A percentile compares a stretch with the other conserved stretches of the same genome.
phyloP scores from a whole-genome alignment of 2,329 filamentous ascomycete species.

The Monilinia laxa region DNA sequence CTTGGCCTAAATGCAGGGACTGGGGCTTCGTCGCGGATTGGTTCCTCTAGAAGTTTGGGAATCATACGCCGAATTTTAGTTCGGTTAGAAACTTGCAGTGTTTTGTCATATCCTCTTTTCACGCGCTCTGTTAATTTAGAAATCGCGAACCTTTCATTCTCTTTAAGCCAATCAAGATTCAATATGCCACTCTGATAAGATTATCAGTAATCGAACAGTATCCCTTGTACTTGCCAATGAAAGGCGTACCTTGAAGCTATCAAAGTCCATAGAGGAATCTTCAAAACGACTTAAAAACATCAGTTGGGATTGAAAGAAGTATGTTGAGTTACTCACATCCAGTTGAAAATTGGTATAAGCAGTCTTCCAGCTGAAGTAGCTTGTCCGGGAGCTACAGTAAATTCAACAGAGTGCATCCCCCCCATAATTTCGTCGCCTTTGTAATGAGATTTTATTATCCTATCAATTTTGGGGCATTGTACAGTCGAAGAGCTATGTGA shows the following conservation, averaged over 20 bases:
- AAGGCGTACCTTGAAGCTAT: constrained; percentile 10
- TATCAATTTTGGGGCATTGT: constrained; percentile 1
- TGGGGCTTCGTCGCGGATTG: constrained; percentile 21
- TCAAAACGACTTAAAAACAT: constrained; percentile 11
- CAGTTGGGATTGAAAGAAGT: neutral
- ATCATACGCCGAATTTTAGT: constrained; percentile 27
- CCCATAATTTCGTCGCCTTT: constrained; percentile 12
- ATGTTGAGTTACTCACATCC: neutral
- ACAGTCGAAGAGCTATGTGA: neutral
- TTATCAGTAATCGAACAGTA: neutral
- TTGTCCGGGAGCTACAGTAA: neutral
- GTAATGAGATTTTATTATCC: constrained; percentile 11
- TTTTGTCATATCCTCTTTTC: constrained; percentile 29
- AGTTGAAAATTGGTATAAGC: constrained; percentile 9
- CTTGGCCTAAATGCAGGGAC: constrained; percentile 22
- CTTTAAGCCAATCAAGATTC: constrained; percentile 24
- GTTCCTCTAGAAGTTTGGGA: constrained; percentile 29
- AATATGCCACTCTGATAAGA: neutral
- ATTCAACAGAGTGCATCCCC: constrained; percentile 6
- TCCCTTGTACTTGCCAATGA: neutral
- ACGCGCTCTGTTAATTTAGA: constrained; percentile 25
- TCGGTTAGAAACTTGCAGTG: constrained; percentile 26
- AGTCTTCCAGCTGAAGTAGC: neutral
- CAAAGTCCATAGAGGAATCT: constrained; percentile 16
- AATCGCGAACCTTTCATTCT: constrained; percentile 26